Percentiles rank a stretch among this genome's conserved stretches.
phyloP scores from a whole-genome alignment of 2,329 filamentous ascomycete genomes.

The Monosporascus sp. region DNA sequence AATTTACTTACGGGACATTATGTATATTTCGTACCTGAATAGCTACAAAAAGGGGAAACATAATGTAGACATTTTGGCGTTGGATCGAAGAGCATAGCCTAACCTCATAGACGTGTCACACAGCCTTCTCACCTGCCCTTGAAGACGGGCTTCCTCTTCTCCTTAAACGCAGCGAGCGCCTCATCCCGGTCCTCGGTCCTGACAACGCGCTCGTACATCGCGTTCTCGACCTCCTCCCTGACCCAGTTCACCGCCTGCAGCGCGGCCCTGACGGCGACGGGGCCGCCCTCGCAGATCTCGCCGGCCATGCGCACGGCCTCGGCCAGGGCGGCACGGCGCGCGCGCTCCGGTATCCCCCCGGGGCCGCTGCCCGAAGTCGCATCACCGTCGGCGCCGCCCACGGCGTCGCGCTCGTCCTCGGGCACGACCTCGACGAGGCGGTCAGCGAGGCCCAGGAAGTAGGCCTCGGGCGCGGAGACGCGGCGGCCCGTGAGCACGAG shows the following conservation, averaged over 20 bases:
- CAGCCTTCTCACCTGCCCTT: constrained; percentile 37
- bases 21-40: too few relatives aligned
- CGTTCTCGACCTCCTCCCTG: constrained; percentile 73
- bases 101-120: neutral
- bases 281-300: constrained; percentile 86
- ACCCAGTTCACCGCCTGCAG: constrained; percentile 72
- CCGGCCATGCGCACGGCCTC: constrained; percentile 73
- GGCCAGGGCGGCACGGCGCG: constrained; percentile 62
- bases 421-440: constrained; percentile 76
- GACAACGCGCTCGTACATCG: constrained; percentile 79
- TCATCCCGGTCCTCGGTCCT: constrained; percentile 82
- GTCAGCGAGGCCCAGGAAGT: constrained; percentile 86
- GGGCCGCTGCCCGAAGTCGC: constrained; percentile 28
- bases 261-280: constrained; percentile 73
- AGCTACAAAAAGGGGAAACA: too few relatives aligned
- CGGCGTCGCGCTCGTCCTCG: constrained; percentile 43
- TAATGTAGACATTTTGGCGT: too few relatives aligned
- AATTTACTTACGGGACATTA: too few relatives aligned
- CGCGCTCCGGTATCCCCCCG: constrained; percentile 44
- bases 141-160: constrained; percentile 57
- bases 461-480: constrained; percentile 77
- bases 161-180: constrained; percentile 75
- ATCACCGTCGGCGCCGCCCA: constrained; percentile 29
- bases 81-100: too few relatives aligned
- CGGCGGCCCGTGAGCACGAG: constrained; percentile 86